Conservation (phyloP, 371 early-diverging fungal genomes). For the Syncephalastrum monosporum region DNA sequence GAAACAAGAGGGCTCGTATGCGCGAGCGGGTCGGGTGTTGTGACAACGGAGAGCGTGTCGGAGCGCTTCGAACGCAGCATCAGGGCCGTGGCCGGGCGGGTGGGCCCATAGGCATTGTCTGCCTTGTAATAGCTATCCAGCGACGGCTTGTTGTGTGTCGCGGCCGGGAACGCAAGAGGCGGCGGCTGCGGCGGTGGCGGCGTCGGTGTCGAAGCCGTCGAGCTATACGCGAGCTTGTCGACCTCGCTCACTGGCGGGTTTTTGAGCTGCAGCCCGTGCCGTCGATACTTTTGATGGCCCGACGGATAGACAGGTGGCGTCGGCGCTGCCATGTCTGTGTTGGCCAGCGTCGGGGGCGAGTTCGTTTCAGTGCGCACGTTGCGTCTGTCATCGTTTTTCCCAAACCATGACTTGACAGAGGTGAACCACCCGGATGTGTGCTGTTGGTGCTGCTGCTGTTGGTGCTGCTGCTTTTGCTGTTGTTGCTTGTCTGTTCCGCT, state of each 20-base stretch:
- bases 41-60: constrained; percentile 25
- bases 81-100: constrained; percentile 11
- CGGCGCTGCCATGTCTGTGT: constrained; percentile 12
- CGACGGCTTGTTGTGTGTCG: constrained; percentile 16
- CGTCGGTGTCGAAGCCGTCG: constrained; percentile 1
- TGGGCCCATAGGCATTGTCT: constrained; percentile 13
- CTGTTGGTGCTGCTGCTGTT: too few relatives aligned
- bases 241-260: constrained; percentile 2
- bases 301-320: constrained; percentile 1
- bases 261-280: constrained; percentile 6
- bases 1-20: not conserved
- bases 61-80: constrained; percentile 13
- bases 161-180: constrained; percentile 7
- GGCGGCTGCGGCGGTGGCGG: constrained; percentile 3
- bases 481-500: not conserved
- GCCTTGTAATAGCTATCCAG: constrained; percentile 18
- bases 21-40: constrained; percentile 8
- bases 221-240: constrained; percentile 3
- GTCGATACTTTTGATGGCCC: constrained; percentile 11
- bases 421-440: constrained; percentile 32
- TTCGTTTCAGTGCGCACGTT: not conserved
- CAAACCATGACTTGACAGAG: constrained; percentile 53
- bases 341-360: not conserved
- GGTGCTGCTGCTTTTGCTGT: too few relatives aligned
- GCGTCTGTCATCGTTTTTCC: constrained; percentile 9